A percentile compares a stretch with the other conserved stretches of the same genome.
phyloP scores from a whole-genome alignment of 805 yeast species.

The Kazachstania bromeliacearum region DNA sequence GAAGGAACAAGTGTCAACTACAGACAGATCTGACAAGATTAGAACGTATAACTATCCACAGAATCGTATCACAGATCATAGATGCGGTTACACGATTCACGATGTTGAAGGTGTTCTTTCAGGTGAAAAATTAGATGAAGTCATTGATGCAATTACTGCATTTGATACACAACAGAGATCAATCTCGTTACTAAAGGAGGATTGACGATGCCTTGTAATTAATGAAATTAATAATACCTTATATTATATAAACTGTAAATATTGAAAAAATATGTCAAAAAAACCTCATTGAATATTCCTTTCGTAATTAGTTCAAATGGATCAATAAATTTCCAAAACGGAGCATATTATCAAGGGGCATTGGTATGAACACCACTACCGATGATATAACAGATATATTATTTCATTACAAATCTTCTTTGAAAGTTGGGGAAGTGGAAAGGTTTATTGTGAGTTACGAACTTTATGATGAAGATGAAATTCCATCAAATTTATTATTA shows the following conservation, averaged over 20 bases:
- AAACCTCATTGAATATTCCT: not conserved
- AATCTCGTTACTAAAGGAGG: slow-evolving; percentile 28
- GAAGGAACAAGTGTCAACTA: slow-evolving; percentile 75
- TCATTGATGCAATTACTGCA: slow-evolving; percentile 44
- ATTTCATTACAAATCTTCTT: slow-evolving; percentile 11
- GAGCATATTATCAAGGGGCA: not conserved
- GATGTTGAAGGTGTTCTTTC: slow-evolving; percentile 60
- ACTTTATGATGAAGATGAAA: slow-evolving; percentile 29
- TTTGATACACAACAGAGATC: slow-evolving; percentile 40
- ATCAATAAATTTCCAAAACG: too few relatives aligned
- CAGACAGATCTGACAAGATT: slow-evolving; percentile 87
- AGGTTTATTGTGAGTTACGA: slow-evolving; percentile 45
- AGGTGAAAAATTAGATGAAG: slow-evolving; percentile 48
- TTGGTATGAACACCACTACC: not conserved
- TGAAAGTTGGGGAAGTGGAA: slow-evolving; percentile 53
- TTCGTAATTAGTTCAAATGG: too few relatives aligned
- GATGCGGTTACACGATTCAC: slow-evolving; percentile 73
- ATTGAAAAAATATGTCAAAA: too few relatives aligned
- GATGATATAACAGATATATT: not conserved
- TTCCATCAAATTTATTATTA: slow-evolving; percentile 20
- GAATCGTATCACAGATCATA: slow-evolving; percentile 86
- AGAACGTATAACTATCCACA: slow-evolving; percentile 91
- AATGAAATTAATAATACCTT: too few relatives aligned
- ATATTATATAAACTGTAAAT: too few relatives aligned
- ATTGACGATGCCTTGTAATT: too few relatives aligned